A percentile compares a stretch with the other conserved stretches of the same genome.
phyloP scores from a whole-genome alignment of 116 monocot species.

The Dioscorea cayenensis region DNA sequence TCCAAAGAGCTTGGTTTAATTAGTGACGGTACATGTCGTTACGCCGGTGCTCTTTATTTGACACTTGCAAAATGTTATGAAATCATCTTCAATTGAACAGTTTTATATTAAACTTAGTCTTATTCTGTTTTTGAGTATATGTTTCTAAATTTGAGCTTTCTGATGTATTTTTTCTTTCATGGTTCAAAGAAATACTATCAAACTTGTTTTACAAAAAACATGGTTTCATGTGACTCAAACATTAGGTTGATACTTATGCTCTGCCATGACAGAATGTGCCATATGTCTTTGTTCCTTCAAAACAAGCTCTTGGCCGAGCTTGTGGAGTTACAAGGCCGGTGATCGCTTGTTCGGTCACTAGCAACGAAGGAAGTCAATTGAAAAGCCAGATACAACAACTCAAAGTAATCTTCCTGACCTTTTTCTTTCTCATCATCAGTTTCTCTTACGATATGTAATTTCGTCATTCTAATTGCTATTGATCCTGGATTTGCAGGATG shows the following conservation, averaged over 20 bases:
- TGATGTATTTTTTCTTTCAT: background rate
- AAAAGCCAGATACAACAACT: constrained; percentile 56
- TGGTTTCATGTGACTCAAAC: background rate
- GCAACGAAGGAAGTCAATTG: constrained; percentile 71
- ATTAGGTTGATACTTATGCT: background rate
- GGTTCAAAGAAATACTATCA: background rate
- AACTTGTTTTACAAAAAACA: background rate
- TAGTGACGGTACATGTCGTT: background rate
- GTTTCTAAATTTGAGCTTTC: background rate
- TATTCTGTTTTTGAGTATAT: too few relatives aligned
- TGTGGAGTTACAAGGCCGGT: constrained; percentile 68
- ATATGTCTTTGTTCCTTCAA: constrained; percentile 73
- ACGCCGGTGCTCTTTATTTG: background rate
- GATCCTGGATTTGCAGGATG: constrained; percentile 32
- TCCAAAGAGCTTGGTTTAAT: background rate
- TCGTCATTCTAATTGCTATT: background rate
- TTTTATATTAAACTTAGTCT: background rate
- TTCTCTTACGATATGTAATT: background rate
- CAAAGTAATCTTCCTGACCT: constrained; percentile 25
- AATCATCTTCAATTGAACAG: background rate
- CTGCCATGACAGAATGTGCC: constrained; percentile 45
- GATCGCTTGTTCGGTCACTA: constrained; percentile 68
- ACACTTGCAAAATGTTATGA: background rate
- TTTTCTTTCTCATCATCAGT: background rate
- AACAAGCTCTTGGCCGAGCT: constrained; percentile 70